phyloP scores from a whole-genome alignment of 164 flowering plant genomes.

The Taxillus chinensis region DNA sequence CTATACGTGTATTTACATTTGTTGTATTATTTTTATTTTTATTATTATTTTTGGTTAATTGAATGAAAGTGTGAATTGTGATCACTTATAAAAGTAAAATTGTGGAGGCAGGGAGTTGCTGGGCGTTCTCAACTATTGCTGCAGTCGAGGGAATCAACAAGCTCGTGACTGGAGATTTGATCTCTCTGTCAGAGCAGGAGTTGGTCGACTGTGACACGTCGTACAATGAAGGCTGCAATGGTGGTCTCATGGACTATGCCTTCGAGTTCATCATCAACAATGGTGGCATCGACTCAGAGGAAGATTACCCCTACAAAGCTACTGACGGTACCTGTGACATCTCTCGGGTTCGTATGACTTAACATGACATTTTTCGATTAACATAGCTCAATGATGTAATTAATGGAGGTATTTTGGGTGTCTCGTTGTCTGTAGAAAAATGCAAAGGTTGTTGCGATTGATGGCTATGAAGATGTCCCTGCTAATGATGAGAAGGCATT shows the following conservation, averaged over 20 bases:
- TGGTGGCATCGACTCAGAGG: slow-evolving; percentile 72
- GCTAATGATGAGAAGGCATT: slow-evolving; percentile 49
- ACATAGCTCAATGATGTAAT: too few species aligned
- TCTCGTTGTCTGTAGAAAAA: slow-evolving; percentile 52
- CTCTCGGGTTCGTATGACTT: slow-evolving; percentile 30
- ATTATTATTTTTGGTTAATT: too few species aligned
- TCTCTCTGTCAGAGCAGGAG: slow-evolving; percentile 78
- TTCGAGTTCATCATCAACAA: slow-evolving; percentile 74
- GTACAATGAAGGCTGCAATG: slow-evolving; percentile 75
- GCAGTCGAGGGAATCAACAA: slow-evolving; percentile 75
- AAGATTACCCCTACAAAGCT: slow-evolving; percentile 69
- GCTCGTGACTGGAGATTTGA: slow-evolving; percentile 54
- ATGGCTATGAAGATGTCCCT: slow-evolving; percentile 73
- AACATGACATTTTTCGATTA: too few species aligned
- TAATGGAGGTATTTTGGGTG: not conserved
- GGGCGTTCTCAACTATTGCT: slow-evolving; percentile 76
- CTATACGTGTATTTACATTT: too few species aligned
- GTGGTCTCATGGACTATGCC: slow-evolving; percentile 85
- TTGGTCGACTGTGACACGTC: slow-evolving; percentile 76
- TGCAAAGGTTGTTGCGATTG: slow-evolving; percentile 66
- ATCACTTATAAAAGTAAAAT: not conserved
- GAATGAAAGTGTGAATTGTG: too few species aligned
- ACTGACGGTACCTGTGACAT: slow-evolving; percentile 43
- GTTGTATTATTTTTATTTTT: too few species aligned
- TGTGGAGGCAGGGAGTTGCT: slow-evolving; percentile 69